phyloP scores from a whole-genome alignment of 331 rosid genomes.

The Dryas integrifolia region DNA sequence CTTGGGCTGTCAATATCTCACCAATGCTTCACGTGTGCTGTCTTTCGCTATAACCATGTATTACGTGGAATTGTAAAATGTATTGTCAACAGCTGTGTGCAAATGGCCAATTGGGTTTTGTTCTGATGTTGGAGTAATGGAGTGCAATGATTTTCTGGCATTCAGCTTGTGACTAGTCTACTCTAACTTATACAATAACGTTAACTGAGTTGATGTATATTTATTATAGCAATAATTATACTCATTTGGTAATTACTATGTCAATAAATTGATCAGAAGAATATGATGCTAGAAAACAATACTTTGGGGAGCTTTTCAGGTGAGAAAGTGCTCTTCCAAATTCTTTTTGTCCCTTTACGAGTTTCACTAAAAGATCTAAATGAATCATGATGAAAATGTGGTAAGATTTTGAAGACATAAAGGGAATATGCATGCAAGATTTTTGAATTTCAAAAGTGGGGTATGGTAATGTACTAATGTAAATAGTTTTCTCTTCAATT shows the following conservation, averaged over 20 bases:
- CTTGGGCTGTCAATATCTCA: background rate
- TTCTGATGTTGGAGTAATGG: background rate
- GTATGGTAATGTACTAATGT: too few relatives aligned
- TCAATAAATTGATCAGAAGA: too few relatives aligned
- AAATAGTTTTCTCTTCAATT: background rate
- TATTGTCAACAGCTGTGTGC: background rate
- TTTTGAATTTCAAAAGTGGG: background rate
- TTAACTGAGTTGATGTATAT: too few relatives aligned
- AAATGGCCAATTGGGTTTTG: background rate
- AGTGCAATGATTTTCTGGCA: background rate
- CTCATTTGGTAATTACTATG: too few relatives aligned
- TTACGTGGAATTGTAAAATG: background rate
- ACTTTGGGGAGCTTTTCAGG: background rate
- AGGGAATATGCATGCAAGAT: background rate
- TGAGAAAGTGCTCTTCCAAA: background rate
- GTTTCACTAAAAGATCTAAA: background rate
- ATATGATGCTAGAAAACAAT: too few relatives aligned
- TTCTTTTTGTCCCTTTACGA: background rate
- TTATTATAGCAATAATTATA: too few relatives aligned
- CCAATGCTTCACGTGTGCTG: conserved; percentile 23
- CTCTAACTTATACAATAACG: too few relatives aligned
- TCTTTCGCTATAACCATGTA: background rate
- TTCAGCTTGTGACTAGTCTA: too few relatives aligned
- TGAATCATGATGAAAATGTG: background rate
- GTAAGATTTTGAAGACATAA: background rate